A percentile compares a stretch with the other conserved stretches of the same genome.
These are phyloP conservation scores for Pseudodiploospora longispora DNA, from an alignment of 2,329 filamentous ascomycete genomes.

Conservation along the genomic window DNA sequence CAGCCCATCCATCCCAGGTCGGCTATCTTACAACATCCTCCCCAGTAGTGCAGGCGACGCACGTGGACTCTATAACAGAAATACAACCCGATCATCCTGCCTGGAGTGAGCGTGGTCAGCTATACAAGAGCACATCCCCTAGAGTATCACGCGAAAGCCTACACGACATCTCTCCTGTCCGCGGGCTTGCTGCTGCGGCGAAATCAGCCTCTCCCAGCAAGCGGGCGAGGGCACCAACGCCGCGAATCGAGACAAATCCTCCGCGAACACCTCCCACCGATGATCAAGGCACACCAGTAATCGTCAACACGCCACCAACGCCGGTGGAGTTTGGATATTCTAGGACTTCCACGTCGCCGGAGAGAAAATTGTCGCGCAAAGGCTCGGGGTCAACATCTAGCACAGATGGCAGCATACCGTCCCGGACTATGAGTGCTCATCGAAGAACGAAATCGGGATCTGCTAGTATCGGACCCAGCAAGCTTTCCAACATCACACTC, in stretches of 20 bases:
- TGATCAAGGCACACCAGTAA: constrained; percentile 41
- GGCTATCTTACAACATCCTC: constrained; percentile 63
- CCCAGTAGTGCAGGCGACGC: constrained; percentile 53
- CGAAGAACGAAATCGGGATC: constrained; percentile 46
- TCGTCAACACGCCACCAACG: constrained; percentile 60
- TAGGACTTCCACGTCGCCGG: constrained; percentile 16
- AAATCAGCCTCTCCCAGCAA: constrained; percentile 21
- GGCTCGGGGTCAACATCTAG: constrained; percentile 17
- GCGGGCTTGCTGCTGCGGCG: constrained; percentile 20
- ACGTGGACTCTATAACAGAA: constrained; percentile 24
- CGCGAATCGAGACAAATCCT: constrained; percentile 23
- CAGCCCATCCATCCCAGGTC: constrained; percentile 55
- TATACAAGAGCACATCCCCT: constrained; percentile 6
- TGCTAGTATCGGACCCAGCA: constrained; percentile 62
- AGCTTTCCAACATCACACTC: constrained; percentile 69
- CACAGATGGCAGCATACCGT: constrained; percentile 51
- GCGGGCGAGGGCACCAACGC: constrained; percentile 18
- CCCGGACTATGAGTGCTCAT: constrained; percentile 67
- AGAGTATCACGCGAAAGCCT: constrained; percentile 6
- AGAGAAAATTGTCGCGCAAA: constrained; percentile 21
- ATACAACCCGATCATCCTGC: constrained; percentile 39
- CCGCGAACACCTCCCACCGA: constrained; percentile 41
- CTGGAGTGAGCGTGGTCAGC: constrained; percentile 54
- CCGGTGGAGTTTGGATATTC: constrained; percentile 38
- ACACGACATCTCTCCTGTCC: constrained; percentile 10